Conservation (phyloP, 768 basidiomycete species). For the Mycena capillaripes region DNA sequence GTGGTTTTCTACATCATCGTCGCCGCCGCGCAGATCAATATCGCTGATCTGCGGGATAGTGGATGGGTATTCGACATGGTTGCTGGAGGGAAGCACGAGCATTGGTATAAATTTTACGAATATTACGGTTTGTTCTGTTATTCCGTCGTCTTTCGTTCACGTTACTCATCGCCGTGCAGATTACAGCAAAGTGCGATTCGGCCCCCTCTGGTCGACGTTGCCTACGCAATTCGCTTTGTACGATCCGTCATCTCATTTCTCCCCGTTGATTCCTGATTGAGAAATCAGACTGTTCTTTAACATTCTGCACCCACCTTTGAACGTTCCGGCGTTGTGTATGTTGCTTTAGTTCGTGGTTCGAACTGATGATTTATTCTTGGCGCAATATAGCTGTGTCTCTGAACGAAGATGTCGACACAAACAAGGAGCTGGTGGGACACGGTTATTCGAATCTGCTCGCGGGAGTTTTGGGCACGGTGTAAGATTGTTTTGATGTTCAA, state of each 20-base stretch:
- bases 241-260: constrained; percentile 45
- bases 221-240: constrained; percentile 95
- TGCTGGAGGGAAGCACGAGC: constrained; percentile 49
- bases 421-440: constrained; percentile 93
- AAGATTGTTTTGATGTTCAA: constrained; percentile 44
- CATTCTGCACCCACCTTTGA: constrained; percentile 86
- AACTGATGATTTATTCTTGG: neutral
- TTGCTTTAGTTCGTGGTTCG: neutral
- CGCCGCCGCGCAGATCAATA: constrained; percentile 69
- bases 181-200: constrained; percentile 69
- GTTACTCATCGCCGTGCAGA: constrained; percentile 57
- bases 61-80: constrained; percentile 92
- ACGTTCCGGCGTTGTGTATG: constrained; percentile 47
- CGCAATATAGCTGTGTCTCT: constrained; percentile 81
- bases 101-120: constrained; percentile 91
- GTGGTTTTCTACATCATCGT: constrained; percentile 88
- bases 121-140: constrained; percentile 76
- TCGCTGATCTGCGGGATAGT: constrained; percentile 67
- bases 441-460: constrained; percentile 92
- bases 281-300: constrained; percentile 81
- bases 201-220: constrained; percentile 83
- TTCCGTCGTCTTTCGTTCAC: neutral
- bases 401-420: constrained; percentile 89
- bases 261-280: neutral
- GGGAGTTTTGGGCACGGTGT: constrained; percentile 87